Percentiles rank a stretch among this genome's conserved stretches.
phyloP scores from a whole-genome alignment of 331 rosid genomes.

The Rhamnella rubrinervis region DNA sequence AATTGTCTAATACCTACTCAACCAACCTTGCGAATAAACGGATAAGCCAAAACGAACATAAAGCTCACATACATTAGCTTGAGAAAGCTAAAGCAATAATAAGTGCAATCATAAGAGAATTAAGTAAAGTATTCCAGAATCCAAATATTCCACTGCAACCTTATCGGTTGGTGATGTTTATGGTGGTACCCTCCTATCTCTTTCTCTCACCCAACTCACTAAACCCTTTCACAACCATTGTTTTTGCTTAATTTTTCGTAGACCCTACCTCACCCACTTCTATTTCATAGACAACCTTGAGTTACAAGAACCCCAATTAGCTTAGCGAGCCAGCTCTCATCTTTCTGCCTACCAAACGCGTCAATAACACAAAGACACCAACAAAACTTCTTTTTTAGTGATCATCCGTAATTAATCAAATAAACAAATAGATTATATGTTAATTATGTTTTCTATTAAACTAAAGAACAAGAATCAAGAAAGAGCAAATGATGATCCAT shows the following conservation, averaged over 20 bases:
- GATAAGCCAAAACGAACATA: slow-evolving; percentile 25
- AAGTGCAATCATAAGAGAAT: slow-evolving; percentile 21
- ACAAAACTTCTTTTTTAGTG: neutral
- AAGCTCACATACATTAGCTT: slow-evolving; percentile 26
- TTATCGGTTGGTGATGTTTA: slow-evolving; percentile 34
- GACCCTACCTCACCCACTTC: slow-evolving; percentile 54
- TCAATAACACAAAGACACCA: slow-evolving; percentile 22
- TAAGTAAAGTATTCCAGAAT: slow-evolving; percentile 18
- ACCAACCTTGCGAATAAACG: slow-evolving; percentile 12
- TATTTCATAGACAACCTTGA: neutral
- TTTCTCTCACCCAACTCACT: slow-evolving; percentile 40
- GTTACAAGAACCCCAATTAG: slow-evolving; percentile 21
- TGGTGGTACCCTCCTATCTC: slow-evolving; percentile 34
- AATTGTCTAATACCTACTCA: slow-evolving; percentile 9
- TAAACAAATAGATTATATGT: too few relatives aligned
- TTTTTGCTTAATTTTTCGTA: slow-evolving; percentile 20
- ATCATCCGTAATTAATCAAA: too few relatives aligned
- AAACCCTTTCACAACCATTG: slow-evolving; percentile 33
- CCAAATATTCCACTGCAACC: slow-evolving; percentile 29
- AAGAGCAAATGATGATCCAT: neutral
- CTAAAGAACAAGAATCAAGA: neutral
- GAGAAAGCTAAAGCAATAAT: neutral
- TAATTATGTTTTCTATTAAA: neutral
- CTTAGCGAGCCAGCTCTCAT: slow-evolving; percentile 5
- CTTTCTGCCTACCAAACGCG: slow-evolving; percentile 28